A percentile compares a stretch with the other conserved stretches of the same genome.
These are phyloP conservation scores for Colletotrichum sp. DNA, from an alignment of 2,329 filamentous ascomycete species.

Conservation along the genomic window DNA sequence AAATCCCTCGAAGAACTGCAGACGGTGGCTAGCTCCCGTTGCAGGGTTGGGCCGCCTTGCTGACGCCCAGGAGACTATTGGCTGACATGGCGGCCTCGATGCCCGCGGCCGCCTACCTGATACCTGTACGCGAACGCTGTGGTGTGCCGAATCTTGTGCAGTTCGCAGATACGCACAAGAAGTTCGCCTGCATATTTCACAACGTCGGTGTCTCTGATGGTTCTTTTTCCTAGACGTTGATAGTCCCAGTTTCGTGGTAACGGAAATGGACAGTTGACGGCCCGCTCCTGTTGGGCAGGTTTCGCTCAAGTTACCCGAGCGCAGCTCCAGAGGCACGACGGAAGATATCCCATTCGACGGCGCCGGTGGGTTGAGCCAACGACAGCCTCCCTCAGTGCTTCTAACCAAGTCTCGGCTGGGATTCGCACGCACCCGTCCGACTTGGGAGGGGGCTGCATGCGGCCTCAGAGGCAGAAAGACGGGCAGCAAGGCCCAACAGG, in stretches of 20 bases:
- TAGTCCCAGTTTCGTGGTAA: background rate
- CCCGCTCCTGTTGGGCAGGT: background rate
- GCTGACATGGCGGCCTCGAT: background rate
- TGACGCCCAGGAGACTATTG: slow-evolving; percentile 5
- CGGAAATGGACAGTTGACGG: background rate
- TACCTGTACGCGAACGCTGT: background rate
- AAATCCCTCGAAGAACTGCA: slow-evolving; percentile 7
- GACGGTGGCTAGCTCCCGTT: background rate
- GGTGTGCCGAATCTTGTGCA: background rate
- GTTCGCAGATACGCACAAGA: background rate
- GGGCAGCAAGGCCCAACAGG: background rate
- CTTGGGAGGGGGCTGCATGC: background rate
- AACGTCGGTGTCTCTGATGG: background rate
- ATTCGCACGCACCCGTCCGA: background rate
- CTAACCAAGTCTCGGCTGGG: background rate
- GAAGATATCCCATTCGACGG: background rate
- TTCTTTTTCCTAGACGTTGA: background rate
- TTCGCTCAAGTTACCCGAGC: background rate
- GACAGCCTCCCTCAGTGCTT: background rate
- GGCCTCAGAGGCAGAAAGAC: background rate
- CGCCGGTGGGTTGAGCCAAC: background rate
- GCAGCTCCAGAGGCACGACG: background rate
- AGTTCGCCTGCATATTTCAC: background rate
- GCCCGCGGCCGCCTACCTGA: background rate
- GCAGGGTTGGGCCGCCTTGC: slow-evolving; percentile 13